Percentiles rank a stretch among this genome's conserved stretches.
Conservation (phyloP, 371 early-diverging fungal species). For the Mucor saturninus region DNA sequence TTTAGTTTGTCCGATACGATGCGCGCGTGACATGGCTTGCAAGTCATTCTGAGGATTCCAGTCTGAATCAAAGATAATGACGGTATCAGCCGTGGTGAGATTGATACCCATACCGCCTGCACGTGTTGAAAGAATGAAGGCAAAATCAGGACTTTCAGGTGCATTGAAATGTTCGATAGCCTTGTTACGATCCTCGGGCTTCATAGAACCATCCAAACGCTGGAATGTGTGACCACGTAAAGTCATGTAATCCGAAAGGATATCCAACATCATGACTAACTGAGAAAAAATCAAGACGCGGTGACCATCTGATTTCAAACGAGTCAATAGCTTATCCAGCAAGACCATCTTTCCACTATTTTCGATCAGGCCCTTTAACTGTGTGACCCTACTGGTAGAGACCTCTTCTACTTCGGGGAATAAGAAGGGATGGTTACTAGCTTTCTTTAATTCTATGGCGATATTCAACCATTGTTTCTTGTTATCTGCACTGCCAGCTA, state of each 20-base stretch:
- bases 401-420: constrained; percentile 88
- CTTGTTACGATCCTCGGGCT: constrained; percentile 91
- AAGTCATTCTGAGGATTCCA: constrained; percentile 99
- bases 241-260: constrained; percentile 89
- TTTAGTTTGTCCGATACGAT: constrained; percentile 99
- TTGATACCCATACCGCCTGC: constrained; percentile 99
- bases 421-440: constrained; percentile 98
- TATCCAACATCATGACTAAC: constrained; percentile 95
- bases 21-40: constrained; percentile 99
- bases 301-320: constrained; percentile 87
- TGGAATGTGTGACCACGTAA: constrained; percentile 89
- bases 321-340: constrained; percentile 89
- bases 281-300: constrained; percentile 96
- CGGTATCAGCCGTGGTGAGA: constrained; percentile 97
- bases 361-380: constrained; percentile 78
- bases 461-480: constrained; percentile 93
- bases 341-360: constrained; percentile 96
- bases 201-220: constrained; percentile 96
- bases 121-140: constrained; percentile 96
- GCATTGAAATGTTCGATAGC: constrained; percentile 99
- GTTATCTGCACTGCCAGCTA: constrained; percentile 82
- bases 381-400: constrained; percentile 65
- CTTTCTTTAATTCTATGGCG: constrained; percentile 97
- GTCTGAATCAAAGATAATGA: constrained; percentile 99
- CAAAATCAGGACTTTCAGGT: constrained; percentile 95